Evolutionary conservation across 2,329 filamentous ascomycete genomes (phyloP).

Genomic region (Fusarium sp.): DNA sequence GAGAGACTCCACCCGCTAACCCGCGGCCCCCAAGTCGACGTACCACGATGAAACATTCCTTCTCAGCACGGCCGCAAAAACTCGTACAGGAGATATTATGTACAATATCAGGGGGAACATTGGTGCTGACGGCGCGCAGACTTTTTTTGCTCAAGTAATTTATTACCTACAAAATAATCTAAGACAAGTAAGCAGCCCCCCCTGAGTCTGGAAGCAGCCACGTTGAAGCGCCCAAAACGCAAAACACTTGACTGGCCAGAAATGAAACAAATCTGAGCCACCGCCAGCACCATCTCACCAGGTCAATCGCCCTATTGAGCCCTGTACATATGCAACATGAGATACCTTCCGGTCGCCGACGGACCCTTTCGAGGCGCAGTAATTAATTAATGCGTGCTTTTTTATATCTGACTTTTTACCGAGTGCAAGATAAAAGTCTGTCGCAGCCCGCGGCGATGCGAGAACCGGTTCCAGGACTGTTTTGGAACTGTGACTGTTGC

Average conservation of each 20-base stretch:
- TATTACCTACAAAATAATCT: neutral
- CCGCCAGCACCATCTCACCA: neutral
- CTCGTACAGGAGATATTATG: neutral
- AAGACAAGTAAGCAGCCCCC: neutral
- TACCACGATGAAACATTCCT: constrained; percentile 27
- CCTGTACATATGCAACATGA: neutral
- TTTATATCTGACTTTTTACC: neutral
- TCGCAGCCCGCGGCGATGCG: neutral
- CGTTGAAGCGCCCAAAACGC: neutral
- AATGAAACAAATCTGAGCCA: constrained; percentile 10
- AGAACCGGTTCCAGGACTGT: constrained; percentile 1
- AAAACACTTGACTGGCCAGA: constrained; percentile 18
- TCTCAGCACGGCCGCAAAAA: neutral
- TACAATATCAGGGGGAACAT: neutral
- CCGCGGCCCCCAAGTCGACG: neutral
- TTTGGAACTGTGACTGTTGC: neutral
- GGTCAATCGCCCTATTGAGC: neutral
- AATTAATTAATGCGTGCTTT: neutral
- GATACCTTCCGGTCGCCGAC: neutral
- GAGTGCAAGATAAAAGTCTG: neutral
- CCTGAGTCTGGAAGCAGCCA: constrained; percentile 7
- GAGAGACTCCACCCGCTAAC: neutral
- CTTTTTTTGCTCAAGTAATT: neutral
- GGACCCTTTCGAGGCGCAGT: neutral
- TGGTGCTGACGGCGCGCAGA: neutral